Evolutionary conservation across 2,329 filamentous ascomycete species (phyloP), one percentile per base, ranked within the genome.

Genomic region (Exserohilum turcica): DNA sequence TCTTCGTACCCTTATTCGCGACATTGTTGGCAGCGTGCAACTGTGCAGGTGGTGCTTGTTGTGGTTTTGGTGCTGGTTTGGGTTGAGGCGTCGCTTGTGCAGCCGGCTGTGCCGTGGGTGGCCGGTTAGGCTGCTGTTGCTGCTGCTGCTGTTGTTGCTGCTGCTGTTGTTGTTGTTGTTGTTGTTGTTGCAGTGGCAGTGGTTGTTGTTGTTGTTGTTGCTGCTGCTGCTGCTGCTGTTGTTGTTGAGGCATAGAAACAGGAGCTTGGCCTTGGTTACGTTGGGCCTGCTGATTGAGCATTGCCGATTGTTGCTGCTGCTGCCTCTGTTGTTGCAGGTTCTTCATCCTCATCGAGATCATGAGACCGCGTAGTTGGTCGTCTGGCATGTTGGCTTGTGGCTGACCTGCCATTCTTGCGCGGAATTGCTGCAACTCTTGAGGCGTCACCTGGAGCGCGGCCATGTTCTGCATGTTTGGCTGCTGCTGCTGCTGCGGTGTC

Each of bases 401-500:
- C 27, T 46, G 32, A 48, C 60, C 16, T 67, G 63, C 51, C 12
- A 77, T 52, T 31, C 61, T 68, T 40, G 63, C 58, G 31, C 78
- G 73, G 55, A 76, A 71, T 16, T 58, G 57, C 40, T 74, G 66
- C 15, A 80, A 64, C 15, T 81, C 78, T 43, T 78, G 70, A 4
- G 70, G 65, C 0, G 74, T 75, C 18, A 75, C 69, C 31, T 64
- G 71, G 5, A 69, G 52, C 7, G 59, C 55, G 13, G 57, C 57
- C 51, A 72, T 49, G 27, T 60, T 61, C 6, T 59, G 54, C 59
- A 72, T 67, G 21, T 65, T 68, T 13, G 63, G 54, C 42, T 66
- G 65, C 40, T 61, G 54, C 42, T 66, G 65, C 40, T 61, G 70
- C 45, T 70, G 71, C 6, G 63, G 64, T 44, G 61, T 58, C 21